Base-by-base conservation (phyloP, 176 grass and related monocot genomes). In the Dendrocalamus sinicus region DNA sequence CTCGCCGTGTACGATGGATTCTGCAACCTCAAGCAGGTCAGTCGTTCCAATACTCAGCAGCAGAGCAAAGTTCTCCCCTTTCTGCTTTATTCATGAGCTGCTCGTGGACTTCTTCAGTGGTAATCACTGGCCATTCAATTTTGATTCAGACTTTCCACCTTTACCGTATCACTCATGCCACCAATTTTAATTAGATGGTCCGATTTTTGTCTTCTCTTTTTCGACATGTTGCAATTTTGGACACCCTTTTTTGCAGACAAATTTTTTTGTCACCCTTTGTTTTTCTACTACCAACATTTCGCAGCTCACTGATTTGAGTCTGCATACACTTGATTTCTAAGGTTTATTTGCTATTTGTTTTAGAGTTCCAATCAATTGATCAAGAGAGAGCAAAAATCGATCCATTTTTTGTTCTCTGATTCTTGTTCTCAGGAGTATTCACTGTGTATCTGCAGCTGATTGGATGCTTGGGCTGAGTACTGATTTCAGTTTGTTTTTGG, bases 1-100 rank as follows among this genome's bases (percentile, higher is more conserved):
- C 96, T 99, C 81, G 85, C 91, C 87, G 93, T 89, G 39, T 99
- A 99, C 82, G 88, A 96, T 63, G 96, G 96, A 20, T 99, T 96
- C 90, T 99, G 96, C 86, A 99, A 94, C 68, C 96, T 99, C 79
- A 96, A 92, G 78, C 96, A 99, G 90, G 96, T 99, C 35, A 32
- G 78, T 80, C 70, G 8, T 4, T 22, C 6, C 78, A 60, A 5
- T 19, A 16, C 37, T 70, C 44, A 20, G 10, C 15, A 32, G 23
- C 83, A 28, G 2, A 41, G 53, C 2, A 26, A 9, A 58, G 12
- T 20, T n/a, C 0, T 55, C 2, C 30, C 6, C 24, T 55, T 20
- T 41, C 14, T 32, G 3, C 32, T 44, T 76, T 48, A 12, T 61
- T 72, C 58, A 50, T 4, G 58, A 58, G 79, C 44, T 51, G 23